A percentile compares a stretch with the other conserved stretches of the same genome.
Conservation (phyloP, 2,329 filamentous ascomycete species). For the Mycocentrospora acerina region DNA sequence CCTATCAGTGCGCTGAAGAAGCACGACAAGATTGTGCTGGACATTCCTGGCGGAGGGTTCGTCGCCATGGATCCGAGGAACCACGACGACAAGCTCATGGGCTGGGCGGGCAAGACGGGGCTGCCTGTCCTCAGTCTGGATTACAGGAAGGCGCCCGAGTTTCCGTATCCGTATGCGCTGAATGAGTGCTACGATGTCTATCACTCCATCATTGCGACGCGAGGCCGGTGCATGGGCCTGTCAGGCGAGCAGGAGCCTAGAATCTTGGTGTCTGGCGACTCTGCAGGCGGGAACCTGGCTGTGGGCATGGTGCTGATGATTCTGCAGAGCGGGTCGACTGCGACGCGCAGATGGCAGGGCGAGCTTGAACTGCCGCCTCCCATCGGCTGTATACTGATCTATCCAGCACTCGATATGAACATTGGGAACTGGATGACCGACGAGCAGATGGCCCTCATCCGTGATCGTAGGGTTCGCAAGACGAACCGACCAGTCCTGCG, state of each 20-base stretch:
- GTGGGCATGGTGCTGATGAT: constrained; percentile 86
- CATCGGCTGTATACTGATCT: constrained; percentile 80
- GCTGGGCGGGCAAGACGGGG: constrained; percentile 87
- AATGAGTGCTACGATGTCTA: constrained; percentile 90
- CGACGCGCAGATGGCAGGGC: constrained; percentile 57
- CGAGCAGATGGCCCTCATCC: constrained; percentile 92
- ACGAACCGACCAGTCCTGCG: constrained; percentile 77
- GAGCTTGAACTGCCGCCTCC: constrained; percentile 69
- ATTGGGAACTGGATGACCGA: constrained; percentile 99
- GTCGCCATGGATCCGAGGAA: constrained; percentile 95
- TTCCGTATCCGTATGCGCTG: constrained; percentile 80
- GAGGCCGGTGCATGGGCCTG: constrained; percentile 75
- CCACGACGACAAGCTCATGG: constrained; percentile 89
- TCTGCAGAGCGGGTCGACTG: constrained; percentile 68
- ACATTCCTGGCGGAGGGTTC: constrained; percentile 92
- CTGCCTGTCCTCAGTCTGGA: constrained; percentile 89
- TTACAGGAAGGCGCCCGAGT: constrained; percentile 84
- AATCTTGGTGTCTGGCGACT: constrained; percentile 76
- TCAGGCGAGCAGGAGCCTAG: constrained; percentile 66
- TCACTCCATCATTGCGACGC: constrained; percentile 68
- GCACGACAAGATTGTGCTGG: constrained; percentile 77
- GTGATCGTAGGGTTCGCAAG: constrained; percentile 74
- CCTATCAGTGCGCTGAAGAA: constrained; percentile 74
- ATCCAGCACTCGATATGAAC: constrained; percentile 92
- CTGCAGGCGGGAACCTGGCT: constrained; percentile 79